A percentile compares a stretch with the other conserved stretches of the same genome.
Evolutionary conservation across 768 basidiomycete genomes (phyloP).

Genomic region (Porpolomopsis calyptriformis): DNA sequence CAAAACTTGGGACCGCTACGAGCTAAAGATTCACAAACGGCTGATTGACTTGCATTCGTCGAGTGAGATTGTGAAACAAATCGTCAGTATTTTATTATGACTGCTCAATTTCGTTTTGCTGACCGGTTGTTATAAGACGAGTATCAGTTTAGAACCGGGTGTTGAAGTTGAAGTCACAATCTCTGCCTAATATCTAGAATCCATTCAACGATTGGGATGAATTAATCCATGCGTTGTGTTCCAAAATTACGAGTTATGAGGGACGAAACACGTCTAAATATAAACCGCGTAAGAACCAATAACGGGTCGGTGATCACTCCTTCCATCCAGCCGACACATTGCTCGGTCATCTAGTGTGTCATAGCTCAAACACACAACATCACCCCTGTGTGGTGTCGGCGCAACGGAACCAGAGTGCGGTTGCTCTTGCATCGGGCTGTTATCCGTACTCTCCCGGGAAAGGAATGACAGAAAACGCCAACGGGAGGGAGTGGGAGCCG

Average conservation of each 20-base stretch:
- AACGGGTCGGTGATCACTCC: conserved; percentile 81
- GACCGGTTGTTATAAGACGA: conserved; percentile 49
- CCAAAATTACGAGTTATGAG: neutral
- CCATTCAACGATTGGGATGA: too few species aligned
- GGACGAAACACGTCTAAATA: conserved; percentile 32
- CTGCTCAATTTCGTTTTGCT: neutral
- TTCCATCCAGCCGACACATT: conserved; percentile 67
- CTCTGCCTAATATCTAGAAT: conserved; percentile 45
- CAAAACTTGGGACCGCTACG: conserved; percentile 99
- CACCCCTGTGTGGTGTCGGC: conserved; percentile 46
- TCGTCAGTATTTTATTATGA: conserved; percentile 47
- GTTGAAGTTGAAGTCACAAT: conserved; percentile 99
- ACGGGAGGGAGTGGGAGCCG: conserved; percentile 15
- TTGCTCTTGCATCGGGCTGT: conserved; percentile 8
- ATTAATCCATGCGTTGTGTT: too few species aligned
- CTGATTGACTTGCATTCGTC: conserved; percentile 98
- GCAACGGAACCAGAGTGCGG: conserved; percentile 13
- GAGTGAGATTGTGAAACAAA: conserved; percentile 99
- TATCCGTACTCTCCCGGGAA: conserved; percentile 18
- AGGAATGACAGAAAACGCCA: conserved; percentile 39
- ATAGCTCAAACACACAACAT: conserved; percentile 64
- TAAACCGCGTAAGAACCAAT: conserved; percentile 68
- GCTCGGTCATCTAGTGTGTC: conserved; percentile 61
- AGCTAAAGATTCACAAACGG: conserved; percentile 99
- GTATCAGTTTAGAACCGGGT: conserved; percentile 97